Evolutionary conservation across 2,329 filamentous ascomycete species (phyloP), one percentile per base, ranked within the genome.

Genomic region (Colletotrichum acutatum): DNA sequence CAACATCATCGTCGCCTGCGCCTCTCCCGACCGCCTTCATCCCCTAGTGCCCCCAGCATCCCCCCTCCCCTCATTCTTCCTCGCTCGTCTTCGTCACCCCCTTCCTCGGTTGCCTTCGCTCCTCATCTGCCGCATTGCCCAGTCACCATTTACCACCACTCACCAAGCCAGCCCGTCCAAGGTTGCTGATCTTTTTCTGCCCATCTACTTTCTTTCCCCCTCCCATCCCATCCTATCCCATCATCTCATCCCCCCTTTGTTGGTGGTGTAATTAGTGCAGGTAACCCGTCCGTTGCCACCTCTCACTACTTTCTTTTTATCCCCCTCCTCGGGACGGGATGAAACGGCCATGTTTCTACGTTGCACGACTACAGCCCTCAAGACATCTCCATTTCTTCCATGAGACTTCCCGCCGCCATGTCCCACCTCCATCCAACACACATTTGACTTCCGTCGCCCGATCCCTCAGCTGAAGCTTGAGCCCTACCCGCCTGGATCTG

Each of bases 401-500:
- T 54, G 61, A 64, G 16, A 22, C 8, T 24, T 28, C 49, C 62
- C 4, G 62, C 52, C 62, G 62, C 22, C 53, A 61, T 61, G 69
- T 71, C 34, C 57, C 49, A 62, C 58, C 28, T 53, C 54, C 30
- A 62, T 54, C 34, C 34, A 58, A 32, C 34, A 37, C 53, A 32
- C n/a, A 62, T 63, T 58, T 71, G 66, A 68, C 68, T 67, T 60
- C n/a, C 8, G 46, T 52, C 46, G 16, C 56, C 49, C 9, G 24
- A 58, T 49, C 57, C 56, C 11, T 65, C 68, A 61, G 32, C 64
- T 71, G 65, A 22, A 34, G 56, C 42, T 49, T 30, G 56, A 67
- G 54, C 68, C 63, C n/a, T 71, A 46, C 42, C 19, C 62, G 46
- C 56, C 56, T 60, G 65, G 9, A 61, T 34, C 66, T 69, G 53